Evolutionary conservation across 768 basidiomycete species (phyloP), one percentile per base, ranked within the genome.

Genomic region (Chalciporus chontae): DNA sequence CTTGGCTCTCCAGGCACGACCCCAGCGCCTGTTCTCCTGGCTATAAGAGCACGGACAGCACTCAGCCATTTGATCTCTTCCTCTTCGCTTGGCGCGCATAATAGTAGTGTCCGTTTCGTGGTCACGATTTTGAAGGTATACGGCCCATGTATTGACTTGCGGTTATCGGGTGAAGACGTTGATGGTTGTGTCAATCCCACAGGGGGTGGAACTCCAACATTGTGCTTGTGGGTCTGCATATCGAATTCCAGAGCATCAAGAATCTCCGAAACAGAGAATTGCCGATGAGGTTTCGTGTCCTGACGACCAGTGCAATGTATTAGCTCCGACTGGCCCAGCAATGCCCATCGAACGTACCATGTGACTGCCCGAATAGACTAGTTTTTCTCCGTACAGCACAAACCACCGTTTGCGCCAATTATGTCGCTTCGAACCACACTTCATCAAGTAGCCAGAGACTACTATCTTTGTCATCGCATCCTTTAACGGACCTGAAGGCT

Each of bases 341-440:
- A 56, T 54, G 42, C 53, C 47, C 21, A 27, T 48, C 32, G 15
- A 13, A 76, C 85, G 54, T 62, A 95, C 94, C 94, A 98, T 98
- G 72, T 99, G 96, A 65, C 87, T 94, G 43, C 84, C 83, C 9
- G 84, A 85, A 72, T 99, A 99, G 31, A 91, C 72, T 46, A 99
- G 71, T 63, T 84, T 88, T 60, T 93, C 90, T 34, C 84, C 84
- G 34, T 85, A 92, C n/a, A 99, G 73, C 32, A 90, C 84, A 61
- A 99, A 98, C 95, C 94, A 98, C 24, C 96, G 74, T 70, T 99
- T 98, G 49, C 93, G 79, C 96, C 96, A 99, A 57, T 83, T 90
- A 60, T 89, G 86, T 62, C 95, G 81, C 58, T 94, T 92, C 39
- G 86, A 85, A 23, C 92, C 94, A 67, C 92, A 94, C 64, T 98